These are phyloP conservation scores for Talinum fruticosum DNA, from an alignment of 148 eudicot genomes.

Conservation along the genomic window DNA sequence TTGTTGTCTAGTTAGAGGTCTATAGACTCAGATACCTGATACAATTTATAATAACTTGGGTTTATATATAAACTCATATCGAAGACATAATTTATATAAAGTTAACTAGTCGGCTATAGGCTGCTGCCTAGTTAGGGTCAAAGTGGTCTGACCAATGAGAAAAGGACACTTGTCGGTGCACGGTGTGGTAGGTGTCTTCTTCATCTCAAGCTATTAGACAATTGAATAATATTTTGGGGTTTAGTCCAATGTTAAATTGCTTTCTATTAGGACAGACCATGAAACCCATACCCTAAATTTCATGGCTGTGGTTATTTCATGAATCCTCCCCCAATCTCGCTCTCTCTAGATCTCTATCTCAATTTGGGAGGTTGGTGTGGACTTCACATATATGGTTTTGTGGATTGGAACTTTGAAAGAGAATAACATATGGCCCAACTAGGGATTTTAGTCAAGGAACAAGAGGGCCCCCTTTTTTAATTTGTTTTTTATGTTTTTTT, in stretches of 20 bases:
- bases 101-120: neutral
- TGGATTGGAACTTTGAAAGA: neutral
- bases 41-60: too few relatives aligned
- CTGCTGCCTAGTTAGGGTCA: conserved; percentile 5
- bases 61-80: too few relatives aligned
- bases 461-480: neutral
- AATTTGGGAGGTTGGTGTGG: conserved; percentile 3
- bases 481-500: too few relatives aligned
- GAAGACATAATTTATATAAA: too few relatives aligned
- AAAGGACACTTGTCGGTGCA: neutral
- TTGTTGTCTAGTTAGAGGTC: neutral
- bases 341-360: neutral
- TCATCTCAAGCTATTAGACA: neutral
- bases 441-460: neutral
- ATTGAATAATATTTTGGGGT: neutral
- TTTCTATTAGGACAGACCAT: conserved; percentile 20
- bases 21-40: too few relatives aligned
- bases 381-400: neutral
- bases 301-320: conserved; percentile 11
- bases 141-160: neutral
- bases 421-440: conserved; percentile 15
- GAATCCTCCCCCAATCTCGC: neutral
- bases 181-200: neutral
- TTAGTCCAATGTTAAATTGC: conserved; percentile 14
- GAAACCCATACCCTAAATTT: neutral